Evolutionary conservation across 2,329 filamentous ascomycete genomes (phyloP), one percentile per base, ranked within the genome.

Genomic region (Pseudohalonectria lignicola): DNA sequence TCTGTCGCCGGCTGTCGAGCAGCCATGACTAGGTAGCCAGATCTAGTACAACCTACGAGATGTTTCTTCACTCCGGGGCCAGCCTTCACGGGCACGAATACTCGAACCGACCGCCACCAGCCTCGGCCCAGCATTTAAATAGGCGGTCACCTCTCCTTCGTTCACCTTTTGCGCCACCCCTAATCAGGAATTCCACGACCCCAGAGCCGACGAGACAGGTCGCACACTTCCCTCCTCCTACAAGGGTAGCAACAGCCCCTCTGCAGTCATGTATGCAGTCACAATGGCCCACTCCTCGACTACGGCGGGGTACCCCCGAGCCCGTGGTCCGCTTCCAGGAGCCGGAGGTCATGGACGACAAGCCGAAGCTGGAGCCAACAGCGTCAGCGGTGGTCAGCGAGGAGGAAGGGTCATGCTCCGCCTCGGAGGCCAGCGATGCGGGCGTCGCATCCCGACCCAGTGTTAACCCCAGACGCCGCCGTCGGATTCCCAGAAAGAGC

Each of bases 21-120:
- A n/a, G n/a, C n/a, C n/a, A n/a, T n/a, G n/a, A n/a, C n/a, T n/a
- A n/a, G n/a, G n/a, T n/a, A n/a, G n/a, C n/a, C n/a, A n/a, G n/a
- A n/a, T n/a, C n/a, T n/a, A n/a, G n/a, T n/a, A n/a, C n/a, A n/a
- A n/a, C n/a, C n/a, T n/a, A n/a, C n/a, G 56, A 43, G 45, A 77
- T 78, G 74, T 74, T 77, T 50, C 57, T 77, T 25, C 74, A 77
- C 49, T 63, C 71, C 15, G 73, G 71, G 33, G 73, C 73, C 36
- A 69, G 71, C 55, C 61, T 77, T 16, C 72, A 77, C 50, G 73
- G 72, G 52, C 73, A 76, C 50, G 71, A 76, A 51, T 76, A 71
- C 48, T 74, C 71, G 21, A 54, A 56, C 40, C 55, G 56, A 32
- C 49, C 55, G 39, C 41, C 54, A 18, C 47, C 55, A 21, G 50